phyloP scores from a whole-genome alignment of 352 stramenopile genomes.

The Globisporangium paddicum region DNA sequence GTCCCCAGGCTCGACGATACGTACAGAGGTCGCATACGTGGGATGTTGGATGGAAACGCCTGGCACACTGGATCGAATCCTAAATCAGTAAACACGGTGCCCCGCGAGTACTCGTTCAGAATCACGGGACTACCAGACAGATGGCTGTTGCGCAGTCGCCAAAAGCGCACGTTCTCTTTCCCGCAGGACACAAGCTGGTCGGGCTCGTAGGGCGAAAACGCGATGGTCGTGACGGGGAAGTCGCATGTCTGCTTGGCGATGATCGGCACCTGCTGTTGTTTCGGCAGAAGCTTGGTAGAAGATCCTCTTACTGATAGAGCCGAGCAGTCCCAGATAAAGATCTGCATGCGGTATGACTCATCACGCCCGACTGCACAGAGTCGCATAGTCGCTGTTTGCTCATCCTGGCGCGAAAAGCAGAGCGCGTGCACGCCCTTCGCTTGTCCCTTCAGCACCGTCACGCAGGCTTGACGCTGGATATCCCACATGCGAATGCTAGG shows the following conservation, averaged over 20 bases:
- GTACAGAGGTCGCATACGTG: slow-evolving; percentile 59
- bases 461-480: slow-evolving; percentile 31
- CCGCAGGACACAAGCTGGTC: slow-evolving; percentile 86
- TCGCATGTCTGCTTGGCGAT: slow-evolving; percentile 85
- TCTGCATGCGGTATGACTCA: slow-evolving; percentile 58
- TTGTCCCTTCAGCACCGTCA: slow-evolving; percentile 44
- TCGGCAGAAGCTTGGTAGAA: neutral
- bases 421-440: slow-evolving; percentile 40
- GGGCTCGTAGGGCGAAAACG: slow-evolving; percentile 83
- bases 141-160: slow-evolving; percentile 64
- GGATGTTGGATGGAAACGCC: slow-evolving; percentile 52
- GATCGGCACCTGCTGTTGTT: slow-evolving; percentile 21
- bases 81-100: slow-evolving; percentile 79
- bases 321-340: slow-evolving; percentile 73
- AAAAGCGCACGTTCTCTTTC: slow-evolving; percentile 91
- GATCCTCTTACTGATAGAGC: neutral
- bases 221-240: slow-evolving; percentile 64
- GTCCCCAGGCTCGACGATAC: slow-evolving; percentile 72
- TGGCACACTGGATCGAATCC: slow-evolving; percentile 73
- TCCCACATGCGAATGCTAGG: slow-evolving; percentile 54
- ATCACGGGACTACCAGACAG: slow-evolving; percentile 81
- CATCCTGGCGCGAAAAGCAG: slow-evolving; percentile 32
- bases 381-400: slow-evolving; percentile 14
- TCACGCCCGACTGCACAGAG: slow-evolving; percentile 63
- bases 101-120: slow-evolving; percentile 87